Conservation (phyloP, 352 stramenopile species). For the Phytophthora ramorum region DNA sequence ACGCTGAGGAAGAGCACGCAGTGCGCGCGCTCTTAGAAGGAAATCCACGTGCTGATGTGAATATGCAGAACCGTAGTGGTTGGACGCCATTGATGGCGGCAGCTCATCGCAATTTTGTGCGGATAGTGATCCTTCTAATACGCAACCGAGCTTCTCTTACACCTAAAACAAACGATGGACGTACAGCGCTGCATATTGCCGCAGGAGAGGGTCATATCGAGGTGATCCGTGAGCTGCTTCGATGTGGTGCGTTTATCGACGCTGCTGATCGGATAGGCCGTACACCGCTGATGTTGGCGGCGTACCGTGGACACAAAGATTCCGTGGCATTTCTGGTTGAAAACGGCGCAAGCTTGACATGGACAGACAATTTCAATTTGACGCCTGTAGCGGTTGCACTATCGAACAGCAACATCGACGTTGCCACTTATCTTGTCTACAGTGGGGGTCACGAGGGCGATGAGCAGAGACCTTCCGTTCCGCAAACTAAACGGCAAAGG, state of each 20-base stretch:
- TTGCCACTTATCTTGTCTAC: slow-evolving; percentile 3
- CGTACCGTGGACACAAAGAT: slow-evolving; percentile 3
- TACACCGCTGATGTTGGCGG: slow-evolving; percentile 14
- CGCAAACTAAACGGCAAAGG: background rate
- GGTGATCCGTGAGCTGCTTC: slow-evolving; percentile 4
- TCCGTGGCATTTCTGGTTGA: background rate
- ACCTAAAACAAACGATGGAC: slow-evolving; percentile 2
- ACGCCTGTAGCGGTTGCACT: slow-evolving; percentile 1
- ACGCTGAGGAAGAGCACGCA: background rate
- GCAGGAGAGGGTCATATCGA: slow-evolving; percentile 2
- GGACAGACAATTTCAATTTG: background rate
- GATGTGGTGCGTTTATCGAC: background rate
- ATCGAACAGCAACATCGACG: slow-evolving; percentile 9
- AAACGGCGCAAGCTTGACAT: background rate
- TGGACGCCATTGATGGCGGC: slow-evolving; percentile 14
- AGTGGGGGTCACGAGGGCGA: background rate
- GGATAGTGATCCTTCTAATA: slow-evolving; percentile 6
- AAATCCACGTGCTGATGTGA: background rate
- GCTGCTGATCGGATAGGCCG: slow-evolving; percentile 1
- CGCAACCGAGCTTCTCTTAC: background rate
- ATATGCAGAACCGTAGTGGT: background rate
- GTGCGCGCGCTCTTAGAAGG: background rate
- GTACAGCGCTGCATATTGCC: slow-evolving; percentile 12
- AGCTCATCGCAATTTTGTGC: background rate
- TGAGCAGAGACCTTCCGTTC: background rate